Evolutionary conservation across 257 asterid genomes (phyloP), one percentile per base, ranked within the genome.

Genomic region (Salvia hispanica): DNA sequence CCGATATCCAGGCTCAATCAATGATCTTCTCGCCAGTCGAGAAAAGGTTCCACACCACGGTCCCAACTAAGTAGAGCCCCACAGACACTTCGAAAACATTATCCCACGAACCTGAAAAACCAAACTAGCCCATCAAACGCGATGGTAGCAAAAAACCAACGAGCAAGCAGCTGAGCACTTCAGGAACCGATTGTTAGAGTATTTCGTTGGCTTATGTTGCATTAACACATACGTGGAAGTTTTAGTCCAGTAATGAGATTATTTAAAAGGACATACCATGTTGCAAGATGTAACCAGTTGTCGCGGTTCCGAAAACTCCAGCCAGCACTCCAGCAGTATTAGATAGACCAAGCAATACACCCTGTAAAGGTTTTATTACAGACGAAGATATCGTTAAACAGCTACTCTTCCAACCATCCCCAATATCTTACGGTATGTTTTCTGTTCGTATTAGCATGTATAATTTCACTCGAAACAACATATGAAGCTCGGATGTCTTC

Each of bases 311-410:
- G 44, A 91, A 75, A 69, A 88, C 95, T 60, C 97, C 97, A 72
- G 97, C 95, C 73, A 88, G 86, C 74, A 91, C 97, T 72, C 97
- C 96, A 59, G 97, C 97, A 48, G 97, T 91, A 73, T 91, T 91
- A 44, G 97, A 88, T 37, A 91, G 84, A 55, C 97, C 97, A 57
- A 91, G 86, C 79, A 91, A 78, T 44, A 88, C 97, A n/a, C 96
- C 97, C 97, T 88, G 83, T 61, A 78, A 62, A 69, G 8, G 33
- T 44, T 37, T 70, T 42, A 13, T 44, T 16, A 66, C 2, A 34
- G 6, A 34, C 3, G 39, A 34, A 34, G 39, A 34, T 34, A 1
- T 34, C 2, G 6, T 34, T 1, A 34, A 34, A 34, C 7, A 34
- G 39, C 39, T 34, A 0, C 39, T 4, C 5, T 5, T 34, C 39